Evolutionary conservation across 306 rosid species (phyloP), one percentile per base, ranked within the genome.

Genomic region (Prunus campanulata): DNA sequence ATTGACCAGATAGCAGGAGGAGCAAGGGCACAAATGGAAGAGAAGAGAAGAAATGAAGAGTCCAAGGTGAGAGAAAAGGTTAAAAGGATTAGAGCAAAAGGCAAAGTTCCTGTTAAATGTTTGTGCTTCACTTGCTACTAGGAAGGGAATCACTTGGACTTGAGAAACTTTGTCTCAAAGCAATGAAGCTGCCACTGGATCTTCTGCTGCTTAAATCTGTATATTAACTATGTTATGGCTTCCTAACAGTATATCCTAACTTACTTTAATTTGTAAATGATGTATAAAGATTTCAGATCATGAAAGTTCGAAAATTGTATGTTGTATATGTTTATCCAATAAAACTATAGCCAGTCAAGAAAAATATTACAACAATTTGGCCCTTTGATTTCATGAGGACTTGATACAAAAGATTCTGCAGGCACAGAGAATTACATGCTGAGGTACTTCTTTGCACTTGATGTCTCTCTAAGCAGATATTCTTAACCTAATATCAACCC

Each of bases 51-150:
- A 78, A 82, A 81, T 20, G 80, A 84, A 81, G 91, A 85, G 75
- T 71, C 50, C 9, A 74, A 74, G 62, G 92, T 74, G n/a, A 87
- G 75, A 83, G 82, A 84, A 50, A 85, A 79, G 79, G 86, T 71
- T 6, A 80, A 81, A 69, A 84, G 62, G 79, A 84, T 81, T 57
- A 35, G 77, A 62, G 75, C 87, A 68, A 80, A 84, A 11, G 88
- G 87, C 56, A 74, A 72, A 52, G 84, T 77, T 71, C 88, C 88
- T 13, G 70, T 73, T 46, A 83, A 79, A 78, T 91, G 85, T 77
- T 87, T 85, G 78, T 90, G 93, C 84, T 86, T 90, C 92, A 78
- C 70, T 48, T 88, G 75, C 79, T 77, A 74, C 44, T 90, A 80
- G 75, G 68, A 70, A 32, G 55, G 50, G 50, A 52, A 11, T 30